Percentiles rank a stretch among this genome's conserved stretches.
Evolutionary conservation across 805 yeast species (phyloP).

Genomic region (Deakozyma indianensis): DNA sequence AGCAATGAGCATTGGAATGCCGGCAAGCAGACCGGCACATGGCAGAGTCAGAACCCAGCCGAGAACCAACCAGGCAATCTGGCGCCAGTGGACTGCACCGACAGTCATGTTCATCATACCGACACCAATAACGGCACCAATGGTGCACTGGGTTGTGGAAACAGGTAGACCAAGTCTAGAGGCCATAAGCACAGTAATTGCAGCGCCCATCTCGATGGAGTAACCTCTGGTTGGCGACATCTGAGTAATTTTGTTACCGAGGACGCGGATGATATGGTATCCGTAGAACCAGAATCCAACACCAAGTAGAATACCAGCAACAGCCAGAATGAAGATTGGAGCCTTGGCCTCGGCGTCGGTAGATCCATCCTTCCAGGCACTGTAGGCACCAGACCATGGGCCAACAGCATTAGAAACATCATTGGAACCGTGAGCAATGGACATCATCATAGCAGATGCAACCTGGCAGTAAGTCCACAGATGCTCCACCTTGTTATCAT

Average conservation of each 20-base stretch:
- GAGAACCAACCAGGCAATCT: slow-evolving; percentile 54
- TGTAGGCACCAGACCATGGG: slow-evolving; percentile 53
- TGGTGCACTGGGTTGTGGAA: slow-evolving; percentile 67
- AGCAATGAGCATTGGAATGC: slow-evolving; percentile 47
- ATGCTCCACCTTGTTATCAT: slow-evolving; percentile 58
- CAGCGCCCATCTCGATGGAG: slow-evolving; percentile 65
- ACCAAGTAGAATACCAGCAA: slow-evolving; percentile 51
- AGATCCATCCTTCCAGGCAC: slow-evolving; percentile 41
- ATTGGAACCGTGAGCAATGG: slow-evolving; percentile 73
- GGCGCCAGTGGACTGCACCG: slow-evolving; percentile 60
- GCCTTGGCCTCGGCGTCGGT: slow-evolving; percentile 31
- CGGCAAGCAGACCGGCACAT: slow-evolving; percentile 58
- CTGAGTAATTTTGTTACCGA: slow-evolving; percentile 60
- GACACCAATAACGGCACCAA: slow-evolving; percentile 64
- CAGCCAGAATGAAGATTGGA: slow-evolving; percentile 59
- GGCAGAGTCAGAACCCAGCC: slow-evolving; percentile 70
- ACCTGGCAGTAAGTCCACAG: slow-evolving; percentile 55
- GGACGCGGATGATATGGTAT: slow-evolving; percentile 51
- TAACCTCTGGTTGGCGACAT: slow-evolving; percentile 74
- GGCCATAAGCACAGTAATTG: slow-evolving; percentile 61
- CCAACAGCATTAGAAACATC: slow-evolving; percentile 71
- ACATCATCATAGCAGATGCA: slow-evolving; percentile 64
- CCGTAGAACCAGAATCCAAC: slow-evolving; percentile 62
- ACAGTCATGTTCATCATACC: slow-evolving; percentile 56
- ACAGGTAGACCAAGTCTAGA: slow-evolving; percentile 59